Conservation (phyloP, 1,284 basidiomycete species). For the Mycosarcoma mackinlayi region DNA sequence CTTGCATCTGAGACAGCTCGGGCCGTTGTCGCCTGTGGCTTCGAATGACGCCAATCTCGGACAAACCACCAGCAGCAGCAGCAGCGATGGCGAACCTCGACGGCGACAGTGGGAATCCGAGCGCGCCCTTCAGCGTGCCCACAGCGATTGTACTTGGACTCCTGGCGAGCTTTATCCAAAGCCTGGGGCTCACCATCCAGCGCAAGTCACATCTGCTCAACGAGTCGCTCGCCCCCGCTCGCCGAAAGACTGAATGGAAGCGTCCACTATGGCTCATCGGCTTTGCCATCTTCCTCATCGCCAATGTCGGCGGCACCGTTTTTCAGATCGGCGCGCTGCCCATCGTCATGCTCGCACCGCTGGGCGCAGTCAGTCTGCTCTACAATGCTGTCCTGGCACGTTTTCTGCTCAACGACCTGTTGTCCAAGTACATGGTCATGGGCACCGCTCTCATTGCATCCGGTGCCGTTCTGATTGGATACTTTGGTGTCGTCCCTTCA, state of each 20-base stretch:
- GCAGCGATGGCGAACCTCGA: slow-evolving; percentile 9
- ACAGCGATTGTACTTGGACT: slow-evolving; percentile 75
- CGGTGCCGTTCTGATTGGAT: slow-evolving; percentile 87
- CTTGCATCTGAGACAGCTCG: slow-evolving; percentile 2
- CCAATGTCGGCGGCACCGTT: slow-evolving; percentile 90
- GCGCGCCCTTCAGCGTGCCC: slow-evolving; percentile 50
- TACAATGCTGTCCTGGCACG: slow-evolving; percentile 95
- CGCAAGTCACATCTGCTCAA: slow-evolving; percentile 93
- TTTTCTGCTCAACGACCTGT: slow-evolving; percentile 84
- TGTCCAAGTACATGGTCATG: slow-evolving; percentile 84
- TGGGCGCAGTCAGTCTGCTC: slow-evolving; percentile 88
- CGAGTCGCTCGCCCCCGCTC: slow-evolving; percentile 75
- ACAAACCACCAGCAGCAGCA: no score
- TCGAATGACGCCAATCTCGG: neutral
- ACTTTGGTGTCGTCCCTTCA: slow-evolving; percentile 93
- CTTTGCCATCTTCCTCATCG: slow-evolving; percentile 75
- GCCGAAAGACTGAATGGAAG: slow-evolving; percentile 56
- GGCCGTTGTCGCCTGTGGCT: slow-evolving; percentile 12
- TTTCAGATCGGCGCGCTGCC: slow-evolving; percentile 90
- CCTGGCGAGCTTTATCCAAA: slow-evolving; percentile 88
- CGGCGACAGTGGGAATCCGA: slow-evolving; percentile 8
- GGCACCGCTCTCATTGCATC: slow-evolving; percentile 88
- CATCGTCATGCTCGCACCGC: slow-evolving; percentile 72
- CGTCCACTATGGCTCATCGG: slow-evolving; percentile 71
- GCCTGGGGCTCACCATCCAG: slow-evolving; percentile 88